These are phyloP conservation scores for Clarireedia homoeocarpa DNA, from an alignment of 2,329 filamentous ascomycete genomes.

Conservation along the genomic window DNA sequence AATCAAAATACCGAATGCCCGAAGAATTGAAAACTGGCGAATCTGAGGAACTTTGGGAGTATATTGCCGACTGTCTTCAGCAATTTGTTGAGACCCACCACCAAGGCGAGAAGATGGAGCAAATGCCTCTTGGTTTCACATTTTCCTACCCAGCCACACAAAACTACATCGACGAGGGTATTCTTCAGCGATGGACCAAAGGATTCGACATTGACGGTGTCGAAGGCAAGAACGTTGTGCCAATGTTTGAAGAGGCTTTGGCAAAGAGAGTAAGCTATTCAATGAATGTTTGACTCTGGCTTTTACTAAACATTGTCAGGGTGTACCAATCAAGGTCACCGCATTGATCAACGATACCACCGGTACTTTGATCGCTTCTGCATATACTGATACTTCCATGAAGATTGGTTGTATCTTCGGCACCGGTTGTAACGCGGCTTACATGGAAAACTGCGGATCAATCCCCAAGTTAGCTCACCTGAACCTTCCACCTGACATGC, in stretches of 20 bases:
- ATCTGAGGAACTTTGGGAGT: conserved; percentile 85
- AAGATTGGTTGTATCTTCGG: conserved; percentile 97
- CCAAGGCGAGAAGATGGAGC: conserved; percentile 53
- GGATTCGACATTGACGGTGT: conserved; percentile 91
- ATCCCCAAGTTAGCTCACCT: conserved; percentile 91
- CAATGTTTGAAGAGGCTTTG: conserved; percentile 75
- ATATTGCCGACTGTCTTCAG: conserved; percentile 85
- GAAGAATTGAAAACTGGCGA: conserved; percentile 83
- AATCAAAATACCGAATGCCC: conserved; percentile 93
- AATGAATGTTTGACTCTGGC: not conserved
- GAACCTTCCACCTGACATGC: conserved; percentile 75
- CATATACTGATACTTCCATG: conserved; percentile 90
- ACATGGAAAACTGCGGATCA: conserved; percentile 88
- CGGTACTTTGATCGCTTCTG: conserved; percentile 90
- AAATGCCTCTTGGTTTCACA: conserved; percentile 81
- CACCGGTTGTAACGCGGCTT: conserved; percentile 95
- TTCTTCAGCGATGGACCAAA: conserved; percentile 95
- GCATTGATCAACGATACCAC: conserved; percentile 98
- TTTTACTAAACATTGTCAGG: conserved; percentile 39
- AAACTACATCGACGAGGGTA: conserved; percentile 85
- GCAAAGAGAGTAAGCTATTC: conserved; percentile 49
- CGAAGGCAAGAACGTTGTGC: conserved; percentile 84
- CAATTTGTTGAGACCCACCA: conserved; percentile 88
- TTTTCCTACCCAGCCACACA: conserved; percentile 95
- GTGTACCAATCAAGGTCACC: conserved; percentile 84